These are phyloP conservation scores for Penicillium psychrosexuale DNA, from an alignment of 2,329 filamentous ascomycete genomes.

Conservation along the genomic window DNA sequence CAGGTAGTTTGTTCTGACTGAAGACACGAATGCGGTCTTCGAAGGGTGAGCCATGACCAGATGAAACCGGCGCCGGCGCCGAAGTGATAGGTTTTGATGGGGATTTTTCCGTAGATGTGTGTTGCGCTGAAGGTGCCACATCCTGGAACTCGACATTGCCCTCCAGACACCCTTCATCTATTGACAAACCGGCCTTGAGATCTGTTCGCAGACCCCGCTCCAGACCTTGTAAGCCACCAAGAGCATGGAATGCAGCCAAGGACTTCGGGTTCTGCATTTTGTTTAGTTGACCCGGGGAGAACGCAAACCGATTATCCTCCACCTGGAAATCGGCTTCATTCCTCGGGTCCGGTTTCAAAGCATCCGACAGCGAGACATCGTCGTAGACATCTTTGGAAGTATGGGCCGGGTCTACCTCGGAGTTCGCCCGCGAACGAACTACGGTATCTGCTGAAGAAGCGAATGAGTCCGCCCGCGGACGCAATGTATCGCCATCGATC, in stretches of 20 bases:
- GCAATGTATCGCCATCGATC: slow-evolving; percentile 46
- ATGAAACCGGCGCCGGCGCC: slow-evolving; percentile 3
- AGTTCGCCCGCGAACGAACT: slow-evolving; percentile 34
- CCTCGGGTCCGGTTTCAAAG: slow-evolving; percentile 71
- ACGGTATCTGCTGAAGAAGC: slow-evolving; percentile 36
- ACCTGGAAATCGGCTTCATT: slow-evolving; percentile 74
- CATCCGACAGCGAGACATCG: slow-evolving; percentile 49
- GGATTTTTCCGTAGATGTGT: slow-evolving; percentile 17
- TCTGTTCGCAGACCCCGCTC: slow-evolving; percentile 76
- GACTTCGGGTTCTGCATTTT: slow-evolving; percentile 91
- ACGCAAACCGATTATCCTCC: slow-evolving; percentile 79
- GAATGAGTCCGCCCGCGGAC: slow-evolving; percentile 43
- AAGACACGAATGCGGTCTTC: slow-evolving; percentile 60
- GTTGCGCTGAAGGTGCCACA: slow-evolving; percentile 45
- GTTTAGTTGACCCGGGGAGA: slow-evolving; percentile 70
- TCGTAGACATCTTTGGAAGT: slow-evolving; percentile 31
- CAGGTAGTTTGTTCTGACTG: slow-evolving; percentile 60
- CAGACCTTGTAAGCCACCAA: slow-evolving; percentile 74
- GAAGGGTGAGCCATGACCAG: slow-evolving; percentile 36
- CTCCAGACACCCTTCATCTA: slow-evolving; percentile 67
- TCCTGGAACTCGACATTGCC: slow-evolving; percentile 71
- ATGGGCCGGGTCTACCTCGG: slow-evolving; percentile 24
- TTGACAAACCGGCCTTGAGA: slow-evolving; percentile 68
- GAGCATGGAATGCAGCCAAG: slow-evolving; percentile 71
- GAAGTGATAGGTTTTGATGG: background rate